These are phyloP conservation scores for Cladosporium sp. DNA, from an alignment of 2,329 filamentous ascomycete genomes.

Conservation along the genomic window DNA sequence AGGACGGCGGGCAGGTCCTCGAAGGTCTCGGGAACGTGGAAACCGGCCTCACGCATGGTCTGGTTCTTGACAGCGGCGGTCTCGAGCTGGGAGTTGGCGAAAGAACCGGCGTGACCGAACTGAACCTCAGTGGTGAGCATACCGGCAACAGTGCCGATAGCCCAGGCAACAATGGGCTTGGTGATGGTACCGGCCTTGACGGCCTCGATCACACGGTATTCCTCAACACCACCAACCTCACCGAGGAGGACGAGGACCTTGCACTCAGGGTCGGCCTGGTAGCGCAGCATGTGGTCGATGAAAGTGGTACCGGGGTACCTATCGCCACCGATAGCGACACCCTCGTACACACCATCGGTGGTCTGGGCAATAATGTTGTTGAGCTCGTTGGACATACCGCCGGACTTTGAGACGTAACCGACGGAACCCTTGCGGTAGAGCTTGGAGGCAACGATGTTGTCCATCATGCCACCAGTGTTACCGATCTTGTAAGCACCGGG, in stretches of 20 bases:
- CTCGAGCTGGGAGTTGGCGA: slow-evolving; percentile 99
- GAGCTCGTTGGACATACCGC: slow-evolving; percentile 99
- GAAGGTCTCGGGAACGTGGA: slow-evolving; percentile 93
- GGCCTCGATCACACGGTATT: slow-evolving; percentile 99
- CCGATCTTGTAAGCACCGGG: slow-evolving; percentile 99
- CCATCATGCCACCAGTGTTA: slow-evolving; percentile 99
- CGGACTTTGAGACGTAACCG: slow-evolving; percentile 99
- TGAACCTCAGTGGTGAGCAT: slow-evolving; percentile 99
- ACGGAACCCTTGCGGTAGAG: slow-evolving; percentile 99
- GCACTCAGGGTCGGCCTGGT: slow-evolving; percentile 94
- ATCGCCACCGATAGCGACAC: slow-evolving; percentile 98
- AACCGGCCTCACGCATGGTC: slow-evolving; percentile 90
- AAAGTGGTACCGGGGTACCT: slow-evolving; percentile 98
- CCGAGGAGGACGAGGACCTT: slow-evolving; percentile 95
- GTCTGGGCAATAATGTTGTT: slow-evolving; percentile 99
- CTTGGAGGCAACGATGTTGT: slow-evolving; percentile 99
- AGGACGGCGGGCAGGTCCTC: slow-evolving; percentile 85
- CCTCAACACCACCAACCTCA: slow-evolving; percentile 98
- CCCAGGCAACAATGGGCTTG: slow-evolving; percentile 99
- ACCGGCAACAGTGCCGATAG: slow-evolving; percentile 97
- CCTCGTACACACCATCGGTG: slow-evolving; percentile 98
- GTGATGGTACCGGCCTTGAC: slow-evolving; percentile 92
- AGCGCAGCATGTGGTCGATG: slow-evolving; percentile 96
- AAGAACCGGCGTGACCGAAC: slow-evolving; percentile 97
- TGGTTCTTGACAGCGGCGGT: slow-evolving; percentile 96